phyloP scores from a whole-genome alignment of 306 rosid genomes.

The Trifolium dubium region DNA sequence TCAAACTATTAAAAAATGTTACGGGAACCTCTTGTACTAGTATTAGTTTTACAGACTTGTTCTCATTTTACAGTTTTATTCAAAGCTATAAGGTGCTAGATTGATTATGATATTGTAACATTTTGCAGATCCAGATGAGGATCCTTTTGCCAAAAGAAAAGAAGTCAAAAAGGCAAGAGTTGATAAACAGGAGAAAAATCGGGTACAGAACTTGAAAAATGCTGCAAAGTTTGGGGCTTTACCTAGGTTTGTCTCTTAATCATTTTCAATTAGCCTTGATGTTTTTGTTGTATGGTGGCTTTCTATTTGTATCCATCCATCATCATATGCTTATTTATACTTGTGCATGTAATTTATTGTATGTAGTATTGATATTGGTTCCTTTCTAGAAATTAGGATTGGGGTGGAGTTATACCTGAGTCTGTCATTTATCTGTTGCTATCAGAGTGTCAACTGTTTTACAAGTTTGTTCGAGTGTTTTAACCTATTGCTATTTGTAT shows the following conservation, averaged over 20 bases:
- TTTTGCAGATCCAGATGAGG: constrained; percentile 73
- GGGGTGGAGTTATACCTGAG: background rate
- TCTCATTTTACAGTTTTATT: background rate
- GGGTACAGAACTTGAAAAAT: constrained; percentile 75
- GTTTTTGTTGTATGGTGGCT: constrained; percentile 22
- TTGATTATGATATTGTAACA: constrained; percentile 20
- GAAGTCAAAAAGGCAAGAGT: constrained; percentile 71
- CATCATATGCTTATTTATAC: background rate
- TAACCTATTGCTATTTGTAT: background rate
- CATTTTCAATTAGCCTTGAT: constrained; percentile 6
- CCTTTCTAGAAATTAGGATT: constrained; percentile 6
- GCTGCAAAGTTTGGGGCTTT: constrained; percentile 87
- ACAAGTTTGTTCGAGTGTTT: constrained; percentile 3
- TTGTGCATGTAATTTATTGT: constrained; percentile 11
- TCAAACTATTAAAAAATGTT: background rate
- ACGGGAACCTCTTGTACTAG: background rate
- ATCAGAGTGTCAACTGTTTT: background rate
- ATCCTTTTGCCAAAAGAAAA: constrained; percentile 86
- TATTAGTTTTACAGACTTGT: background rate
- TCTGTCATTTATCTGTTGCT: background rate
- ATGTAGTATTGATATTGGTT: constrained; percentile 20
- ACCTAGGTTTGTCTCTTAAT: constrained; percentile 68
- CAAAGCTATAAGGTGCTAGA: background rate
- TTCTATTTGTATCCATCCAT: constrained; percentile 7
- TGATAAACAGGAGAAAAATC: constrained; percentile 79